Evolutionary conservation across 768 basidiomycete genomes (phyloP).

Genomic region (Pulveroboletus sp.): DNA sequence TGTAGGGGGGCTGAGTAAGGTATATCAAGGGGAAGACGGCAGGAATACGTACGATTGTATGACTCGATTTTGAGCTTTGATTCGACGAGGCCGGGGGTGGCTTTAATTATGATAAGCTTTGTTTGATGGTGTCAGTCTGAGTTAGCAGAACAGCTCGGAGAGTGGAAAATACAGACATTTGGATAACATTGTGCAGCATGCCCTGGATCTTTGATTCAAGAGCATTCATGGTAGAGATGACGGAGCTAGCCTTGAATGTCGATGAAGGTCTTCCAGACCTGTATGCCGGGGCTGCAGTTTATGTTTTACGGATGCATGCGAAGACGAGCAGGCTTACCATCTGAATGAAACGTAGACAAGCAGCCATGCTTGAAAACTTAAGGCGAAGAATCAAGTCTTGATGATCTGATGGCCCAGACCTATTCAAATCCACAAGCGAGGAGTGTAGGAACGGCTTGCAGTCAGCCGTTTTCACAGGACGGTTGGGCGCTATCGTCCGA

Average conservation of each 20-base stretch:
- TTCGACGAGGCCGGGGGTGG: constrained; percentile 69
- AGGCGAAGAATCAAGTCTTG: no score
- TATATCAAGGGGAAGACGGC: neutral
- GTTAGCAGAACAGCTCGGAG: neutral
- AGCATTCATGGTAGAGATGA: neutral
- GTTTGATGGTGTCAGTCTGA: neutral
- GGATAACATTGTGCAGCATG: constrained; percentile 82
- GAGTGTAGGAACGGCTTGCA: no score
- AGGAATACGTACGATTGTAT: constrained; percentile 57
- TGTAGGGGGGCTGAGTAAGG: neutral
- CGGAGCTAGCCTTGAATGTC: constrained; percentile 59
- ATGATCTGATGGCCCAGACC: no score
- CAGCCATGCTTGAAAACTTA: constrained; percentile 48
- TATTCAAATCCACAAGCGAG: no score
- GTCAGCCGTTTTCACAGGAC: no score
- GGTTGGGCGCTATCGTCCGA: no score
- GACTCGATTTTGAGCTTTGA: constrained; percentile 71
- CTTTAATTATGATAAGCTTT: constrained; percentile 62
- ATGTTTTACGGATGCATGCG: neutral
- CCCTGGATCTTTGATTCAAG: constrained; percentile 41
- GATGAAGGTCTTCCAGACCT: constrained; percentile 82
- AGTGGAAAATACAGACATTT: constrained; percentile 45
- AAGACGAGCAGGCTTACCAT: constrained; percentile 39
- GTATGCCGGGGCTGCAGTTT: neutral
- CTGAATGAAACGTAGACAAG: constrained; percentile 69